Percentiles rank a stretch among this genome's conserved stretches.
Conservation (phyloP, 2,329 filamentous ascomycete genomes). For the Aspergillus calidoustus region DNA sequence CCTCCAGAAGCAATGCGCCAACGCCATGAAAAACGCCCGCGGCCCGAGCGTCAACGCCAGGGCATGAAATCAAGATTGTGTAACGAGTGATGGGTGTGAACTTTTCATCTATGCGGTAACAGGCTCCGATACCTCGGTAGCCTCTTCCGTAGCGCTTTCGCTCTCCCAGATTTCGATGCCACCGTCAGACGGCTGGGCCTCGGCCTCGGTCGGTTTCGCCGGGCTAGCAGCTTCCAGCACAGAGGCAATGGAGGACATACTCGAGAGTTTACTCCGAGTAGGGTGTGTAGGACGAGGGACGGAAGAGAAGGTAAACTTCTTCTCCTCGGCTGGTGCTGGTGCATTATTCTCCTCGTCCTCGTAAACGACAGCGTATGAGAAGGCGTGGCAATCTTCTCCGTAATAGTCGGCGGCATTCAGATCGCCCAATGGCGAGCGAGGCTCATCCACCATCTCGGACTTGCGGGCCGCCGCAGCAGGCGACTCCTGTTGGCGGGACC, state of each 20-base stretch:
- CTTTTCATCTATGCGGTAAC: constrained; percentile 7
- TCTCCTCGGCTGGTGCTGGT: constrained; percentile 12
- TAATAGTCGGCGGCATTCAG: constrained; percentile 72
- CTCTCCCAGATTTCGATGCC: constrained; percentile 72
- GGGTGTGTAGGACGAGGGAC: constrained; percentile 15
- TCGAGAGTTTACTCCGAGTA: constrained; percentile 27
- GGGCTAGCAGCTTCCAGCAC: constrained; percentile 28
- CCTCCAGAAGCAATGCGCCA: constrained; percentile 1
- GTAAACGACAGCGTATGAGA: constrained; percentile 65
- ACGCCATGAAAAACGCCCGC: constrained; percentile 1
- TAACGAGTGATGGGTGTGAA: neutral
- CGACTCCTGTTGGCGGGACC: constrained; percentile 28
- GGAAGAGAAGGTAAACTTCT: constrained; percentile 21
- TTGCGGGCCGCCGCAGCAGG: constrained; percentile 37
- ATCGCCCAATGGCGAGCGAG: constrained; percentile 69
- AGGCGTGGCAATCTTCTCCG: constrained; percentile 66
- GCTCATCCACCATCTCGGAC: constrained; percentile 66
- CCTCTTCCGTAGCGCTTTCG: constrained; percentile 64
- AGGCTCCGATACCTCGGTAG: constrained; percentile 13
- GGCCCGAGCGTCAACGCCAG: constrained; percentile 1
- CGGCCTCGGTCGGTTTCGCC: constrained; percentile 39
- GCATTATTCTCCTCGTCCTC: constrained; percentile 56
- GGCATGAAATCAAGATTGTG: neutral
- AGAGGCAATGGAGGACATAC: constrained; percentile 33
- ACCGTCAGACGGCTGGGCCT: constrained; percentile 58